phyloP scores from a whole-genome alignment of 2,329 filamentous ascomycete genomes.

The Botrytis tulipae region DNA sequence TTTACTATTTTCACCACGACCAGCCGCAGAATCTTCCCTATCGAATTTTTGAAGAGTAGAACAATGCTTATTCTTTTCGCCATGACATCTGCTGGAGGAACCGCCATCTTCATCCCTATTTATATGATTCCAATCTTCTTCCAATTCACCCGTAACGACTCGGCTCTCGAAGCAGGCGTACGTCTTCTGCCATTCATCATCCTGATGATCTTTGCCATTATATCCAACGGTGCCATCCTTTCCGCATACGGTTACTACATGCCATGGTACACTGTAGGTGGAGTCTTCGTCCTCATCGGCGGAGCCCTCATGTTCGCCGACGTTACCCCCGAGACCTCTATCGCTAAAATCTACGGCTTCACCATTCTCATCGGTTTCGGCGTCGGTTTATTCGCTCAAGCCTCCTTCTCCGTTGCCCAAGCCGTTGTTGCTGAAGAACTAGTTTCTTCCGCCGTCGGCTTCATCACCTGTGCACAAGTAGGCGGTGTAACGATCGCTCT shows the following conservation, averaged over 20 bases:
- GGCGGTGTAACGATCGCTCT: slow-evolving; percentile 41
- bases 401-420: slow-evolving; percentile 3
- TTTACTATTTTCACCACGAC: slow-evolving; percentile 34
- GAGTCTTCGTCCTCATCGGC: slow-evolving; percentile 37
- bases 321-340: slow-evolving; percentile 34
- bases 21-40: slow-evolving; percentile 33
- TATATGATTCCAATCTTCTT: slow-evolving; percentile 50
- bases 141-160: slow-evolving; percentile 49
- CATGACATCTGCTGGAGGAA: slow-evolving; percentile 37
- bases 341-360: slow-evolving; percentile 36
- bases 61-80: slow-evolving; percentile 41
- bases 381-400: slow-evolving; percentile 31
- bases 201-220: slow-evolving; percentile 39
- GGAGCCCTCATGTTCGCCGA: slow-evolving; percentile 36
- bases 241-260: slow-evolving; percentile 42
- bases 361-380: slow-evolving; percentile 43
- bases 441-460: slow-evolving; percentile 41
- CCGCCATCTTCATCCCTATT: slow-evolving; percentile 42
- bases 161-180: slow-evolving; percentile 46
- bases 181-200: slow-evolving; percentile 42
- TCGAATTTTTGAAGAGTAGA: slow-evolving; percentile 40
- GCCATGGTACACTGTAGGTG: slow-evolving; percentile 42
- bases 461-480: slow-evolving; percentile 42
- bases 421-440: slow-evolving; percentile 27
- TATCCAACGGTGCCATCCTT: slow-evolving; percentile 39